A percentile compares a stretch with the other conserved stretches of the same genome.
These are phyloP conservation scores for Debaryomyces psychrophilus DNA, from an alignment of 1,139 yeast genomes.

Conservation along the genomic window DNA sequence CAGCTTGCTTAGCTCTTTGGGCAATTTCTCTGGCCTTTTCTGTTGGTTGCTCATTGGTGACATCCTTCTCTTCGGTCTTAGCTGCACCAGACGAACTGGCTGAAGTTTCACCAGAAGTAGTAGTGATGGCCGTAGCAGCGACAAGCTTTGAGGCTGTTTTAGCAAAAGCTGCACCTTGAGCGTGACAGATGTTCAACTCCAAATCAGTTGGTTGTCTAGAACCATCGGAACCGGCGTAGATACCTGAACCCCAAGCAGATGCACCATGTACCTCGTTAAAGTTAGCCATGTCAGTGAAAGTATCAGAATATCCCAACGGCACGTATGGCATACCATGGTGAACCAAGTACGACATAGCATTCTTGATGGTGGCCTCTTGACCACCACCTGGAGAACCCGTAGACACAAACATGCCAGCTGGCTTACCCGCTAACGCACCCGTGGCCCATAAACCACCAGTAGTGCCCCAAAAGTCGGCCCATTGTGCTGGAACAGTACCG, in stretches of 20 bases:
- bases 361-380: constrained; percentile 47
- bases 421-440: constrained; percentile 52
- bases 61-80: constrained; percentile 2
- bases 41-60: constrained; percentile 9
- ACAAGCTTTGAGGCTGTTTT: constrained; percentile 33
- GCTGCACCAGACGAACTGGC: constrained; percentile 14
- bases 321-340: constrained; percentile 57
- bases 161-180: constrained; percentile 49
- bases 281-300: constrained; percentile 37
- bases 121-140: constrained; percentile 9
- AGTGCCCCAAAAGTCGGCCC: constrained; percentile 45
- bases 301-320: constrained; percentile 49
- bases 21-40: constrained; percentile 14
- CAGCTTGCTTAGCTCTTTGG: constrained; percentile 24
- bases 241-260: constrained; percentile 56
- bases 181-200: constrained; percentile 42
- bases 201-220: constrained; percentile 44
- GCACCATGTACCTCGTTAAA: constrained; percentile 49
- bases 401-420: constrained; percentile 48
- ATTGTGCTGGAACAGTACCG: constrained; percentile 52
- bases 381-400: constrained; percentile 54
- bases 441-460: constrained; percentile 56
- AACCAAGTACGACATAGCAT: constrained; percentile 37
- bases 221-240: constrained; percentile 52
- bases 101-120: constrained; percentile 10